Base-by-base conservation (phyloP, 257 asterid genomes). In the Nyctanthes arbortristis region DNA sequence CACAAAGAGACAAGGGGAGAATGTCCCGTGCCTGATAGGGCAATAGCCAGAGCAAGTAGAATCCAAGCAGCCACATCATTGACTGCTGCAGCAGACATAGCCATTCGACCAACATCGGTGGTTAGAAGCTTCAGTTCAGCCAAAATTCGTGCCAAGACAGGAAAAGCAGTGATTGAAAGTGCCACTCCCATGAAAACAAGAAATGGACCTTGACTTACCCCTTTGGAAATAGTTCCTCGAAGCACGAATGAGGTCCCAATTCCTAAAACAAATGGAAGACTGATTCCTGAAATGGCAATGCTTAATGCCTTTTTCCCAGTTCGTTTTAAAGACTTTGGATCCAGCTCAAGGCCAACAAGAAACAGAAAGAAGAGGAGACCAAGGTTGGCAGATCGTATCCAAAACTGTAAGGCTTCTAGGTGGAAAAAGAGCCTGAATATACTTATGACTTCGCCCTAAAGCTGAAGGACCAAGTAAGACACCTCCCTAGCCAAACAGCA, bases 51-150 rank as follows among this genome's bases (percentile, higher is more conserved):
- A 27, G 91, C 91, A 49, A 87, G 90, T 33, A 87, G 80, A 68
- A 87, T 83, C 93, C 93, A 87, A 16, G 93, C 93, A 20, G 87
- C 93, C 68, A 87, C 87, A 14, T 87, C 93, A 25, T 87, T 87
- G 16, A 87, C 89, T 18, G 93, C 93, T 16, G 93, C 93, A 14
- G 93, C 93, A 22, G 93, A 87, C 93, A 87, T 87, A 70, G 93
- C 93, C 78, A 87, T 87, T 67, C 75, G 77, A 27, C 93, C 93
- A 18, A 87, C 89, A 61, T 73, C 76, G 0, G 93, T 87, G 11
- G 93, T 87, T 71, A 87, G 60, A 33, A 87, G 87, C 73, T 87
- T 87, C 0, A 87, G 87, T 54, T 87, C 93, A 16, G 93, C 93
- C 63, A 87, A 58, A 39, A 87, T 87, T 60, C 93, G 93, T 59